Evolutionary conservation across 257 asterid species (phyloP), one percentile per base, ranked within the genome.

Genomic region (Capsicum chinense): DNA sequence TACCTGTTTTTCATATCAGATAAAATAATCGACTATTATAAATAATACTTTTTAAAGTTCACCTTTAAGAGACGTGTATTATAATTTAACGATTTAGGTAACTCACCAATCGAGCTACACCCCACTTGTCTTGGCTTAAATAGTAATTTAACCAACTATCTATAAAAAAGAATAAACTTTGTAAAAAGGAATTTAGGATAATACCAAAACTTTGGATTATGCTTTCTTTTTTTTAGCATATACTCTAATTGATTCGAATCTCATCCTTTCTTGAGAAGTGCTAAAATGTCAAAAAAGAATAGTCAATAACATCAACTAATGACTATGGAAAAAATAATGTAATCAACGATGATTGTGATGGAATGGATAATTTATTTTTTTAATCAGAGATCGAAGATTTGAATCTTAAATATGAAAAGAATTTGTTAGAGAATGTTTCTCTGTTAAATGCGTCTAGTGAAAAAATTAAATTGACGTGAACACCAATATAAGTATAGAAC

Each of bases 241-340:
- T 85, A 39, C 89, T 86, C 44, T n/a, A 19, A 67, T 33, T 54
- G 83, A 87, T 87, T 35, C 89, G 89, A 69, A 87, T 87, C 84
- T 84, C 82, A 81, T 42, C 7, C 33, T 35, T n/a, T 21, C 54
- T 48, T 57, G 56, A 39, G 3, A 79, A 14, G 35, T 57, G 67
- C 69, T 33, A 79, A 44, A 71, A 16, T 79, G 83, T 52, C 67
- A 79, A 79, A 79, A 4, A 48, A 21, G 39, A 52, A 54, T 78
- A 54, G 79, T 12, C 39, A n/a, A 71, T 63, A 70, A 42, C 56
- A 44, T 70, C 14, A 16, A 4, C 16, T 69, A 39, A 69, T 69
- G 42, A 56, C 50, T 79, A 79, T 7, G 12, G 5, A 26, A 78
- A 21, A 21, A 19, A 52, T 12, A n/a, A n/a, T 26, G 33, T 26